Conservation (phyloP, 2,329 filamentous ascomycete species). For the Trichoderma koningiopsis region DNA sequence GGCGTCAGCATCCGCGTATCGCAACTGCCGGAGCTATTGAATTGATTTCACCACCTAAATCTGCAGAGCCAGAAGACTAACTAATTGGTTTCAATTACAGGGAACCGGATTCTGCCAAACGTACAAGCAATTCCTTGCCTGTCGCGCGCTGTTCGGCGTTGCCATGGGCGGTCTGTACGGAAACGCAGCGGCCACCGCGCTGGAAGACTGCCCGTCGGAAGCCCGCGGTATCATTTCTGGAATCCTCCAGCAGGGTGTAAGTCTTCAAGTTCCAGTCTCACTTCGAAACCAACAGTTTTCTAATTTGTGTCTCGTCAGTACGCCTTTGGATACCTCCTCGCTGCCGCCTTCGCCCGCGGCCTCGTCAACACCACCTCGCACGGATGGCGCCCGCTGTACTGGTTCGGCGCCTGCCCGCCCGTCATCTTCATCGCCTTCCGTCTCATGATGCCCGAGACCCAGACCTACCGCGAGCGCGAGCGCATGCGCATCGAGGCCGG, state of each 20-base stretch:
- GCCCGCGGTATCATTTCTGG: slow-evolving; percentile 74
- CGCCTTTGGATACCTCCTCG: slow-evolving; percentile 66
- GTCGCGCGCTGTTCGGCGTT: slow-evolving; percentile 73
- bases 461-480: slow-evolving; percentile 69
- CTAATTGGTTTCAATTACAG: slow-evolving; percentile 36
- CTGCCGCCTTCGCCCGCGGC: slow-evolving; percentile 61
- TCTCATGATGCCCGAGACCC: slow-evolving; percentile 76
- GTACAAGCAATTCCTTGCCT: slow-evolving; percentile 72
- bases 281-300: not conserved
- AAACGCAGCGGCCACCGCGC: slow-evolving; percentile 75
- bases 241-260: slow-evolving; percentile 70
- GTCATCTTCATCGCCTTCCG: slow-evolving; percentile 80
- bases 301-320: slow-evolving; percentile 42
- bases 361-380: slow-evolving; percentile 76
- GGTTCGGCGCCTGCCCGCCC: slow-evolving; percentile 83
- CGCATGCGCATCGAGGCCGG: slow-evolving; percentile 56
- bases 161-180: slow-evolving; percentile 83
- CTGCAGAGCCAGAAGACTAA: not conserved
- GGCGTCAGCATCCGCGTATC: not conserved
- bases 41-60: not conserved
- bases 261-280: slow-evolving; percentile 24
- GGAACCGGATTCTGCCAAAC: slow-evolving; percentile 69
- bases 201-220: slow-evolving; percentile 71
- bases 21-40: slow-evolving; percentile 17
- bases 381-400: slow-evolving; percentile 82